Conservation (phyloP, 306 rosid genomes). For the Ormosia semicastrata region DNA sequence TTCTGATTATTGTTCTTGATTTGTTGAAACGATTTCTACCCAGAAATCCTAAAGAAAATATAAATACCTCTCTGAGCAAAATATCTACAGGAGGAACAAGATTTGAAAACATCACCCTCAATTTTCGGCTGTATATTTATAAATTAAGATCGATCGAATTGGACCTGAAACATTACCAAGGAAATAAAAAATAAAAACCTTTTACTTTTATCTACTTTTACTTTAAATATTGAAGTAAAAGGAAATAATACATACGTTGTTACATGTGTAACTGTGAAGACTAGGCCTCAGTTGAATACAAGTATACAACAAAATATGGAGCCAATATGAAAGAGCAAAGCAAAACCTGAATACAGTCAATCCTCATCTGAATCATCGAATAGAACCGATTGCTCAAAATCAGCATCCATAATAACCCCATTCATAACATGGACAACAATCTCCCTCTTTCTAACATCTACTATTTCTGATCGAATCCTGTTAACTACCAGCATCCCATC, state of each 20-base stretch:
- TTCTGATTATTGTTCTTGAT: background rate
- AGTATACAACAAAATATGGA: background rate
- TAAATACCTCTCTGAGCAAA: background rate
- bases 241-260: background rate
- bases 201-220: background rate
- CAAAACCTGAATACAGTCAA: background rate
- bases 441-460: constrained; percentile 53
- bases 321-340: background rate
- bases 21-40: background rate
- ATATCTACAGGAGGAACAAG: background rate
- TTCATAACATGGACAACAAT: constrained; percentile 73
- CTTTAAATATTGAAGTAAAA: background rate
- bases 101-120: background rate
- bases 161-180: background rate
- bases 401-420: constrained; percentile 86
- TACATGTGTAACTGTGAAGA: background rate
- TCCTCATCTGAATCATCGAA: constrained; percentile 41
- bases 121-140: background rate
- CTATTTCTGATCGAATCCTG: constrained; percentile 55
- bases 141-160: background rate
- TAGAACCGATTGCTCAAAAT: constrained; percentile 61
- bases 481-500: constrained; percentile 75
- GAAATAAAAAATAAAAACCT: background rate
- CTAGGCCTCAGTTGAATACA: background rate
- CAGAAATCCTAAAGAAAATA: background rate